Evolutionary conservation across 2,329 filamentous ascomycete species (phyloP), one percentile per base, ranked within the genome.

Genomic region (Cryphonectria parasitica): DNA sequence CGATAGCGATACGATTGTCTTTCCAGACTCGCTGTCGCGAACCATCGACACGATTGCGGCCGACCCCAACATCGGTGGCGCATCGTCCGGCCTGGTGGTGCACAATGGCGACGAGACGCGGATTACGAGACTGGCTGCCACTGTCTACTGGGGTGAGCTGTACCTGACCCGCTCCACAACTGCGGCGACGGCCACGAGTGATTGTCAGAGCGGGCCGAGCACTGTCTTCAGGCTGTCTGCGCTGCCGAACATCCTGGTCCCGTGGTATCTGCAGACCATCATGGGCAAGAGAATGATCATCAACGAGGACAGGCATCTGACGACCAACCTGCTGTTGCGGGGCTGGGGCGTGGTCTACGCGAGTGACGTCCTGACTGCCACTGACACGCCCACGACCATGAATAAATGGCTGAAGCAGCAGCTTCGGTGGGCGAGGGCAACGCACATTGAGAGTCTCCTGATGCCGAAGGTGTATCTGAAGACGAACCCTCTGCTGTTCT

Each of bases 271-370:
- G 4, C 79, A 81, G 72, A 79, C 74, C 0, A 75, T 79, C 0
- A 67, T 78, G 28, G 79, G 79, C 3, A 75, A 78, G 67, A 77
- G 78, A 31, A 80, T 80, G 73, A 75, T 80, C 56, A 76, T 81
- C 49, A 81, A 81, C 70, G 79, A 81, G 72, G 80, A 81, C 68
- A 76, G 79, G 13, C 79, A 81, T 63, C 74, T 81, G 11, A 81
- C 79, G 0, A 81, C 80, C 2, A 77, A 77, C 17, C 74, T 81
- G 2, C 75, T 81, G 6, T 70, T 80, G 17, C 74, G 74, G 41
- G 78, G 78, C 15, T 80, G 77, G 77, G 78, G 76, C 25, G 76
- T 81, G 28, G 77, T 76, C 15, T 81, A 79, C 67, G 77, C 77
- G 39, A 77, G 79, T 17, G 75, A 77, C 41, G 77, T 76, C 22